These are phyloP conservation scores for Phanerodontia chrysosporium DNA, from an alignment of 768 basidiomycete species.

Conservation along the genomic window DNA sequence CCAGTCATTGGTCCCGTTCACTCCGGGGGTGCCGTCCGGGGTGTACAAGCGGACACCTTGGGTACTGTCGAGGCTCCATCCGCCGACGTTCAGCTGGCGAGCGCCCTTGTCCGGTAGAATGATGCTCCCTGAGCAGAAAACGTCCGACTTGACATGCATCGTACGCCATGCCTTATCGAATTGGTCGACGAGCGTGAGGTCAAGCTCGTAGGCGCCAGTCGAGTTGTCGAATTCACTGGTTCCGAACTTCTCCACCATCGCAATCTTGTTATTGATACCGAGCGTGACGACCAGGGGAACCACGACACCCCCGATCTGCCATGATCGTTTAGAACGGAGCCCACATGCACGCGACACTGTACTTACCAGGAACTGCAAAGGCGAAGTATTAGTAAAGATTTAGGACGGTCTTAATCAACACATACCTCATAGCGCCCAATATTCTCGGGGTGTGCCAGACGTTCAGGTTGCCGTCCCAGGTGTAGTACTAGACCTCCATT, in stretches of 20 bases:
- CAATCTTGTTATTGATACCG: constrained; percentile 78
- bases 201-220: constrained; percentile 78
- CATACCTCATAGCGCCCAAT: constrained; percentile 69
- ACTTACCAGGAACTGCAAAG: not conserved
- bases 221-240: constrained; percentile 59
- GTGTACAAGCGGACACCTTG: constrained; percentile 71
- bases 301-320: constrained; percentile 51
- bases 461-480: constrained; percentile 36
- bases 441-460: constrained; percentile 64
- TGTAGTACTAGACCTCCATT: constrained; percentile 20
- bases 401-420: not conserved
- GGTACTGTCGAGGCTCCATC: constrained; percentile 70
- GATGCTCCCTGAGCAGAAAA: constrained; percentile 74
- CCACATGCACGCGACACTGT: not conserved
- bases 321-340: not conserved
- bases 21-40: constrained; percentile 62
- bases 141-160: constrained; percentile 74
- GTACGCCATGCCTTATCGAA: constrained; percentile 57
- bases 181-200: constrained; percentile 49
- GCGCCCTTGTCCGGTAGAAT: constrained; percentile 72
- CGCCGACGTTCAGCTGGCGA: constrained; percentile 62
- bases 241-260: constrained; percentile 72
- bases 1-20: constrained; percentile 77
- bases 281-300: constrained; percentile 73
- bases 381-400: not conserved